A percentile compares a stretch with the other conserved stretches of the same genome.
phyloP scores from a whole-genome alignment of 176 grass and related monocot species.

The Sorghum bicolor region Sorghum_bicolor_NCBIv3 NC_012870.2:4144501-4145000 shows the following conservation, averaged over 20 bases:
- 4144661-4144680: slow-evolving; percentile 37
- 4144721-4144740: background rate
- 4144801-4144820: background rate
- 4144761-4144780: background rate
- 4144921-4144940: background rate
- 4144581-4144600: slow-evolving; percentile 4
- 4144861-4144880: background rate
- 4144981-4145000: background rate
- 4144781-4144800: background rate
- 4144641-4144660: slow-evolving; percentile 26
- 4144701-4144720: slow-evolving; percentile 23
- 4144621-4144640: slow-evolving; percentile 25
- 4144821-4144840: background rate
- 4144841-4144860: background rate
- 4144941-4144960: background rate
- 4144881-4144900: background rate
- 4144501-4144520: slow-evolving; percentile 7
- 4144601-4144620: slow-evolving; percentile 35
- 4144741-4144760: background rate
- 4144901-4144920: background rate
- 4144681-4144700: slow-evolving; percentile 20
- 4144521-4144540: slow-evolving; percentile 3
- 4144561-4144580: background rate
- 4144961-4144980: background rate
- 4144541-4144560: background rate